Evolutionary conservation across 108 stramenopile genomes (phyloP), one percentile per base, ranked within the genome.

Genomic region (Pseudonitzschia multiseries): DNA sequence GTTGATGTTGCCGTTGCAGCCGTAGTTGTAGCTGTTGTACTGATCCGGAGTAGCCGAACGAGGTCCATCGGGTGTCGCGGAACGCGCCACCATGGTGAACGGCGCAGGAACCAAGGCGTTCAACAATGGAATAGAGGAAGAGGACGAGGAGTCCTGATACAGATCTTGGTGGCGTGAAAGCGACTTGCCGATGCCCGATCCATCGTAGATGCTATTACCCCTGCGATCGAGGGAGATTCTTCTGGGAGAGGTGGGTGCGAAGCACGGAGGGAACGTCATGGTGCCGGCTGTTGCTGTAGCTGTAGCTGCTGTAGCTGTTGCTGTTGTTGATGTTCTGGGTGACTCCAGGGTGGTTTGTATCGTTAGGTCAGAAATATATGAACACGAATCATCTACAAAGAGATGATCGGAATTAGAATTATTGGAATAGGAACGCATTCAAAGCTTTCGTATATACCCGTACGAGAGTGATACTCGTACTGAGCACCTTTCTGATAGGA

Each of bases 241-340:
- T 56, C 24, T 56, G n/a, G 54, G 24, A 24, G 26, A 56, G 54
- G 54, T 26, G 13, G 54, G 26, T 48, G 46, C 46, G 10, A 56
- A 56, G 10, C 54, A 56, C 22, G 54, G 54, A 56, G 54, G 54
- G 20, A 56, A 24, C 54, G 54, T 56, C 54, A 56, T 56, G n/a
- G 21, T 56, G 21, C n/a, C 18, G 8, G 52, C 18, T 52, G n/a
- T n/a, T n/a, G n/a, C n/a, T n/a, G n/a, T n/a, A n/a, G n/a, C n/a
- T n/a, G n/a, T n/a, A n/a, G n/a, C n/a, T n/a, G n/a, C n/a, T n/a
- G n/a, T n/a, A n/a, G n/a, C n/a, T n/a, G n/a, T n/a, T n/a, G n/a
- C n/a, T n/a, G n/a, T n/a, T n/a, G n/a, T n/a, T n/a, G n/a, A n/a
- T n/a, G 2, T 48, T 10, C 46, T 48, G 18, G 46, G 36, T 2